Evolutionary conservation across 331 rosid genomes (phyloP), one percentile per base, ranked within the genome.

Genomic region (Dryas integrifolia): DNA sequence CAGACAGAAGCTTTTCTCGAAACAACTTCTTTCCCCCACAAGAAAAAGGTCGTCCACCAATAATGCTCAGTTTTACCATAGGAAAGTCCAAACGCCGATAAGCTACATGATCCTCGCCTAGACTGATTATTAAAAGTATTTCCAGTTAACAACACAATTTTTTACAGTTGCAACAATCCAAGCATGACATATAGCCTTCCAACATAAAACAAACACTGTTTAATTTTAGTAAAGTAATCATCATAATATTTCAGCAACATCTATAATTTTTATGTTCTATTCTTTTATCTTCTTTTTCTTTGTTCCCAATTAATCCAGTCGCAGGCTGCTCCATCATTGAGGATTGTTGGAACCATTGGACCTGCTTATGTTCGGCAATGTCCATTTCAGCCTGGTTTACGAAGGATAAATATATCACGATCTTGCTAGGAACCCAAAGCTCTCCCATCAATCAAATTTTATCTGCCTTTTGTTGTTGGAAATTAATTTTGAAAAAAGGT

Each of bases 1-100:
- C 85, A 73, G 88, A 83, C 56, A 94, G 80, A 63, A 94, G 91
- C 77, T 70, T 82, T 77, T 65, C 76, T 47, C 88, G 88, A 72
- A 79, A 86, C 65, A 94, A n/a, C 26, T 74, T 50, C 69, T 85
- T 65, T 47, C 96, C 98, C 30, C 97, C 97, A 67, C 59, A 21
- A 74, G 98, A 89, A 86, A 94, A 94, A 58, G 98, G 97, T 26
- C 96, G 89, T 58, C 97, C 98, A 57, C 98, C 98, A 74, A 91
- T 86, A 75, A 94, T 77, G 56, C 96, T 94, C 63, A 88, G 78
- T 84, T 89, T 94, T 67, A 85, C 72, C 52, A 35, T 50, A 70
- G 96, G 96, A 69, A 85, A 94, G 83, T 94, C 97, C 79, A 85
- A 58, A 69, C 84, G 74, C 50, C 53, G 78, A 85, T 94, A 94